Evolutionary conservation across 208 protist genomes (phyloP), one percentile per base, ranked within the genome.

Genomic region (Trypanosoma brucei): DNA sequence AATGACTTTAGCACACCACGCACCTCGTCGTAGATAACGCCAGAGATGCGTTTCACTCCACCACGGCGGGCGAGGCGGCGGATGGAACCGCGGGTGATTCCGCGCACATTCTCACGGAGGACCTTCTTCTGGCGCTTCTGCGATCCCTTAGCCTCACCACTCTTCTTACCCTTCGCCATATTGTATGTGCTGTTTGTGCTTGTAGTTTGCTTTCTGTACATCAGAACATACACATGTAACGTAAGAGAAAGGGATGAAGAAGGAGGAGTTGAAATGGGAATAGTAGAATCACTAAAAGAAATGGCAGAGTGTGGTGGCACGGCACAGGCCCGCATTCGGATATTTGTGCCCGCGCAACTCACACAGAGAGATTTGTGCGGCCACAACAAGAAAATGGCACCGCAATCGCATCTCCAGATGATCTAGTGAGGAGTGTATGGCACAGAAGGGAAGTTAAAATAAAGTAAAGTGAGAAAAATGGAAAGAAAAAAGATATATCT

Each of bases 161-260:
- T 46, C 42, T 46, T 46, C 42, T 46, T 46, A 46, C 42, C 42
- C 42, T 46, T 46, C 8, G 42, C 42, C 42, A 46, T 46, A 46
- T 14, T 46, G 42, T 11, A 46, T 11, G 6, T 46, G 42, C 6
- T 14, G 11, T 11, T 46, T 6, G 42, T 14, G 42, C 42, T 46
- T 46, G 42, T 46, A 46, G 42, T 11, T 46, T 6, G 42, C 11
- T 6, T 6, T 22, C 22, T 22, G 22, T 22, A 22, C 22, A 22
- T 22, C 22, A 46, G 42, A 6, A 46, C 42, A 11, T 14, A 11
- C 42, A 46, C 42, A 11, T 14, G 42, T 11, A 46, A 46, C 6
- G 42, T 6, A 46, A 46, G 42, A 46, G 42, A 11, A 46, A 46
- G 42, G 11, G 42, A 22, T 22, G 42, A 46, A 46, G 42, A 46